Evolutionary conservation across 2,329 filamentous ascomycete genomes (phyloP).

Genomic region (Colletotrichum musicola): DNA sequence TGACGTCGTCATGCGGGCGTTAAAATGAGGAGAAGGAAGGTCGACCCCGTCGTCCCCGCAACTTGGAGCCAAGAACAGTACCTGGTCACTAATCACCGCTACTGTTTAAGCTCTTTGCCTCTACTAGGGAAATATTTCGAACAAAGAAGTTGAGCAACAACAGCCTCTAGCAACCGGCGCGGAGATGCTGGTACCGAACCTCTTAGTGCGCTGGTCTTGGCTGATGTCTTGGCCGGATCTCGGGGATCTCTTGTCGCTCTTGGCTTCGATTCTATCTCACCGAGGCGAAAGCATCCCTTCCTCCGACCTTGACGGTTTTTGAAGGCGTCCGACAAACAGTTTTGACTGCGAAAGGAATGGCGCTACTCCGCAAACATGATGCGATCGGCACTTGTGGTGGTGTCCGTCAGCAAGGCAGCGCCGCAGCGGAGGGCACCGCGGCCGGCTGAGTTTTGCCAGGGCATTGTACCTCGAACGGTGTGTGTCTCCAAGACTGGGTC

Average conservation of each 20-base stretch:
- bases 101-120: too few relatives aligned
- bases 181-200: too few relatives aligned
- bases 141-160: too few relatives aligned
- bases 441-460: background rate
- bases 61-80: background rate
- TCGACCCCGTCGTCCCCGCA: background rate
- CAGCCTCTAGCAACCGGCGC: too few relatives aligned
- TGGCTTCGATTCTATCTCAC: background rate
- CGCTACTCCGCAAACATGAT: conserved; percentile 1
- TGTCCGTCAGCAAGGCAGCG: too few relatives aligned
- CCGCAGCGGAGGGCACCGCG: background rate
- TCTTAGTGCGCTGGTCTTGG: too few relatives aligned
- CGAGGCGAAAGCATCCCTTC: background rate
- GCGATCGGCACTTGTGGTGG: conserved; percentile 8
- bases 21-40: conserved; percentile 8
- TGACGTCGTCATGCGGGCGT: conserved; percentile 21
- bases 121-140: too few relatives aligned
- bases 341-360: background rate
- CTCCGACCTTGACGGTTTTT: too few relatives aligned
- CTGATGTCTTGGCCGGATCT: too few relatives aligned
- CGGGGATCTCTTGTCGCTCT: too few relatives aligned
- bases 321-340: too few relatives aligned
- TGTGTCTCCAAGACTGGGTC: conserved; percentile 10
- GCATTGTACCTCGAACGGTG: conserved; percentile 16
- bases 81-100: too few relatives aligned